These are phyloP conservation scores for Fusarium lyarnte DNA, from an alignment of 2,329 filamentous ascomycete genomes.

Conservation along the genomic window DNA sequence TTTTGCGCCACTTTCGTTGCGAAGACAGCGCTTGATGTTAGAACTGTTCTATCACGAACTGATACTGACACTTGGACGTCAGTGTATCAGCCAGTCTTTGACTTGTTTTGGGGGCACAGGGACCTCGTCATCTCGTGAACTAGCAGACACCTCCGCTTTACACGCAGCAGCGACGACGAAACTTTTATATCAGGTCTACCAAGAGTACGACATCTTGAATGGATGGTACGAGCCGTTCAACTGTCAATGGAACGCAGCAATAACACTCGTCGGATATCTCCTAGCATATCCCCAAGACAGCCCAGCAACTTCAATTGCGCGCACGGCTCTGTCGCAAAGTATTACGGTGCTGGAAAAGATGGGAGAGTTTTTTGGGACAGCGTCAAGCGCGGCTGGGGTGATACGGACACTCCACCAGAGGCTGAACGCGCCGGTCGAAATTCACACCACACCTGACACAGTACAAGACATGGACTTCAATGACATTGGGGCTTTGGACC, in stretches of 20 bases:
- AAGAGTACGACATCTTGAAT: neutral
- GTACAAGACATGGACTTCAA: accelerated
- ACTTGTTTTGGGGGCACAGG: accelerated
- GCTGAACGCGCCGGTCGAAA: accelerated
- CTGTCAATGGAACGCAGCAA: neutral
- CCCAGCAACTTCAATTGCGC: accelerated
- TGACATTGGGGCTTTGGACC: accelerated
- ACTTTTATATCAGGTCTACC: neutral
- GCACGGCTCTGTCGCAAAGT: neutral
- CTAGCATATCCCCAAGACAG: accelerated
- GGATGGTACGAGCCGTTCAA: neutral
- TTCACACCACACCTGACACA: accelerated
- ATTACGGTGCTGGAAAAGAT: neutral
- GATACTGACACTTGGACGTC: neutral
- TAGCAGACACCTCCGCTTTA: neutral
- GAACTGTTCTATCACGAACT: neutral
- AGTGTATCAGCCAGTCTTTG: neutral
- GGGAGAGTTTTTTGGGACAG: neutral
- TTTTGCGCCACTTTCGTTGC: neutral
- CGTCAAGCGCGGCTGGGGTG: neutral
- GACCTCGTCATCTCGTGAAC: accelerated
- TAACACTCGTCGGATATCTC: neutral
- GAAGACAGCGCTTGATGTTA: neutral
- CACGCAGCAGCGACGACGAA: neutral
- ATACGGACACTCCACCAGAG: neutral